Conservation (phyloP, 1,284 basidiomycete species). For the Sporisorium sorghi region DNA sequence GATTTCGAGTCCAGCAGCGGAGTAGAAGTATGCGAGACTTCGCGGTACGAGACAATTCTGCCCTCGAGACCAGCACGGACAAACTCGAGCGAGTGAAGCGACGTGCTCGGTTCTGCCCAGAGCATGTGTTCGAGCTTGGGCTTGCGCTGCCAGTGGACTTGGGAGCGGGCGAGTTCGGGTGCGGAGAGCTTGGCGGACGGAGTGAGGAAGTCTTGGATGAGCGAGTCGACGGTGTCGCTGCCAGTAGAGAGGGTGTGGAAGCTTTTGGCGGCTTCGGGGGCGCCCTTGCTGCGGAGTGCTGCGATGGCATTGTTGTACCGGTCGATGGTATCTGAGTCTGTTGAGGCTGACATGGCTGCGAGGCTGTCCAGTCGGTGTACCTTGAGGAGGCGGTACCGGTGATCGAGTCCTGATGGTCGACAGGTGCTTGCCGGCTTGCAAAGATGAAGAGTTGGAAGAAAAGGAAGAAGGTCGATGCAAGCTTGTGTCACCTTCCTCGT, state of each 20-base stretch:
- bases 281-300: conserved; percentile 15
- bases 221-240: conserved; percentile 19
- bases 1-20: conserved; percentile 48
- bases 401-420: not conserved
- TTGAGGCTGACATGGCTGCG: conserved; percentile 15
- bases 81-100: conserved; percentile 59
- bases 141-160: conserved; percentile 48
- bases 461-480: conserved; percentile 1
- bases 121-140: conserved; percentile 56
- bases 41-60: conserved; percentile 59
- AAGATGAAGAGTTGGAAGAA: conserved; percentile 4
- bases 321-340: conserved; percentile 18
- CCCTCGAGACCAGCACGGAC: conserved; percentile 66
- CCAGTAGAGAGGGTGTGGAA: not conserved
- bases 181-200: conserved; percentile 25
- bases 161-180: conserved; percentile 30
- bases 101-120: conserved; percentile 51
- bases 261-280: not conserved
- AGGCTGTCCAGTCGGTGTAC: not conserved
- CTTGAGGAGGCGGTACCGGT: not conserved
- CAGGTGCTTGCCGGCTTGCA: not conserved
- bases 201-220: conserved; percentile 37
- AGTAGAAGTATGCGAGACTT: conserved; percentile 41
- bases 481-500: conserved; percentile 10
- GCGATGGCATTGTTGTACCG: conserved; percentile 34